Evolutionary conservation across 2,329 filamentous ascomycete genomes (phyloP).

Genomic region (Grosmannia penicillata): DNA sequence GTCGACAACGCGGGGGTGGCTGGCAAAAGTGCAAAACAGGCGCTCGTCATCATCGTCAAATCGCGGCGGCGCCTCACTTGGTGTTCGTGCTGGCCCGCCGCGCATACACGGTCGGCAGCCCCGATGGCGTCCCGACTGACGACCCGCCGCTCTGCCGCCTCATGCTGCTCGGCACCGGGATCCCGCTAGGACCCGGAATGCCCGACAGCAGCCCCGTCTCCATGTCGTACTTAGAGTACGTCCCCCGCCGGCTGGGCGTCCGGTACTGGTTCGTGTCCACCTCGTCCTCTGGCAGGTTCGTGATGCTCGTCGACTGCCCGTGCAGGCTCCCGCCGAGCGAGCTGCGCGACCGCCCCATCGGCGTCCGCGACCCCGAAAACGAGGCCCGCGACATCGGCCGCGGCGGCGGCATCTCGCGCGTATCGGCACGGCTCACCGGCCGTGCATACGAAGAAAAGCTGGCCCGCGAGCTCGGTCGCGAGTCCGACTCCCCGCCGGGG

Average conservation of each 20-base stretch:
- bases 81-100: slow-evolving; percentile 16
- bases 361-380: slow-evolving; percentile 44
- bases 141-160: slow-evolving; percentile 18
- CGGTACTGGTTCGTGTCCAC: slow-evolving; percentile 25
- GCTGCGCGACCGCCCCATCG: slow-evolving; percentile 54
- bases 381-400: slow-evolving; percentile 54
- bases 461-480: slow-evolving; percentile 60
- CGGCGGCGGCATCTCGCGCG: slow-evolving; percentile 30
- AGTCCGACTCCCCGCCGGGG: slow-evolving; percentile 24
- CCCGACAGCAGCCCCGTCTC: slow-evolving; percentile 16
- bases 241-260: slow-evolving; percentile 41
- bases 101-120: neutral
- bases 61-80: slow-evolving; percentile 10
- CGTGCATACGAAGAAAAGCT: slow-evolving; percentile 42
- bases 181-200: slow-evolving; percentile 24
- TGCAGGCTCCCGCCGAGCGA: slow-evolving; percentile 53
- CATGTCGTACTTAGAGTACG: slow-evolving; percentile 32
- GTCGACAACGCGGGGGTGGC: no score
- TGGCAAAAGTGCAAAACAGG: neutral
- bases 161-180: slow-evolving; percentile 31
- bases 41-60: no score
- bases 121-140: slow-evolving; percentile 7
- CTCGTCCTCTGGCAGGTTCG: slow-evolving; percentile 33
- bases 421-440: slow-evolving; percentile 36
- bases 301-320: slow-evolving; percentile 42